phyloP scores from a whole-genome alignment of 129 eudicot genomes.

The Chrysanthemum makinoi region DNA sequence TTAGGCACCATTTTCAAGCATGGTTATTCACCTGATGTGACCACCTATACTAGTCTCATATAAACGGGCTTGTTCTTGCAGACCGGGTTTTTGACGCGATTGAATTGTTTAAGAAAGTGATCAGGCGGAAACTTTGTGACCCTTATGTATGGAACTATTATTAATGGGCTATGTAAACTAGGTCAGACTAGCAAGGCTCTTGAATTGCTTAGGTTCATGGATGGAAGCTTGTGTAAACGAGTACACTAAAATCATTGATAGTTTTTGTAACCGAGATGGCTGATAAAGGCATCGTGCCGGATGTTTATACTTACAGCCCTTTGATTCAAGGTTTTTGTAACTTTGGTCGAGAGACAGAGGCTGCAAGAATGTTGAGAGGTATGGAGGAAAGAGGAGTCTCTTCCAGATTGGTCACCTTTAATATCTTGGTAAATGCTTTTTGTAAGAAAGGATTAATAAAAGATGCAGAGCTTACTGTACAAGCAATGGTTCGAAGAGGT shows the following conservation, averaged over 20 bases:
- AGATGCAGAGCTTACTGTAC: conserved; percentile 1
- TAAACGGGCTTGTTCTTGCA: no score
- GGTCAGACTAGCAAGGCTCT: no score
- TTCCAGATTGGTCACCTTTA: neutral
- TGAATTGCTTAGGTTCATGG: neutral
- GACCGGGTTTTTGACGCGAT: no score
- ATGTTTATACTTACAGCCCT: neutral
- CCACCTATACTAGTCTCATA: no score
- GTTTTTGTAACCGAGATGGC: neutral
- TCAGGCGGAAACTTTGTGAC: neutral
- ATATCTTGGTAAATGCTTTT: conserved; percentile 2
- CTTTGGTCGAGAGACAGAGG: conserved; percentile 7
- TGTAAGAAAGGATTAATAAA: neutral
- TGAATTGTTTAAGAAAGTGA: conserved; percentile 4
- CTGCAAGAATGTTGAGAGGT: neutral
- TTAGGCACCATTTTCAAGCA: no score
- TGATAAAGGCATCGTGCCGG: neutral
- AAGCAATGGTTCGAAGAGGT: neutral
- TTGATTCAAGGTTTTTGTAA: conserved; percentile 3
- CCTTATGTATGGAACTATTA: neutral
- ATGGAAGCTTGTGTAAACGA: neutral
- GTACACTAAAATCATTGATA: neutral
- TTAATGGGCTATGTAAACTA: neutral
- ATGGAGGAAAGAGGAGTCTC: neutral
- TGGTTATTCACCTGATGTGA: no score